Percentiles rank a stretch among this genome's conserved stretches.
These are phyloP conservation scores for Blastocystis sp. DNA, from an alignment of 352 stramenopile species.

Conservation along the genomic window DNA sequence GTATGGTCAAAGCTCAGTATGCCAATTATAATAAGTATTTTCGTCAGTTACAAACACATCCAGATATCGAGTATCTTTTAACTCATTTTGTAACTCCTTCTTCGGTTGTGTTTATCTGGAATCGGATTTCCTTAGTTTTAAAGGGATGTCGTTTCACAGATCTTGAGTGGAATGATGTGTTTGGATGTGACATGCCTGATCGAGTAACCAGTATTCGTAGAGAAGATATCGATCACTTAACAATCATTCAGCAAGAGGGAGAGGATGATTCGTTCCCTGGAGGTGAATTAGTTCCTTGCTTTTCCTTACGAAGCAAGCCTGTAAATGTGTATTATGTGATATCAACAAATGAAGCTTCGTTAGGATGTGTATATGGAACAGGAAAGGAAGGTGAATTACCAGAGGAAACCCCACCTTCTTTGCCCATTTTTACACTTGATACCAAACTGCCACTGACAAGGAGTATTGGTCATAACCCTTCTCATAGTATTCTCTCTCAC, in stretches of 20 bases:
- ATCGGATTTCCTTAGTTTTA: neutral
- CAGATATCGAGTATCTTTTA: neutral
- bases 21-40: conserved; percentile 31
- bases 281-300: neutral
- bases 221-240: neutral
- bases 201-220: neutral
- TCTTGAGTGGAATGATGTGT: neutral
- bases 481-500: too few relatives aligned
- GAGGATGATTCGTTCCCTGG: neutral
- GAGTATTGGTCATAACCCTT: too few relatives aligned
- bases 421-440: too few relatives aligned
- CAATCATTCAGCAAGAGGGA: neutral
- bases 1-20: neutral
- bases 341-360: neutral
- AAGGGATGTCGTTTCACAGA: neutral
- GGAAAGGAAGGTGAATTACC: too few relatives aligned
- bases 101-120: conserved; percentile 31
- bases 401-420: too few relatives aligned
- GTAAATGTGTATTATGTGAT: conserved; percentile 16
- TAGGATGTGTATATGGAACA: too few relatives aligned
- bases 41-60: neutral
- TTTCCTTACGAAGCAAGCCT: neutral
- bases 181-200: neutral
- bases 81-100: neutral
- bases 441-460: too few relatives aligned